A percentile compares a stretch with the other conserved stretches of the same genome.
These are phyloP conservation scores for Rugosomyces carneus DNA, from an alignment of 1,284 basidiomycete species.

Conservation along the genomic window DNA sequence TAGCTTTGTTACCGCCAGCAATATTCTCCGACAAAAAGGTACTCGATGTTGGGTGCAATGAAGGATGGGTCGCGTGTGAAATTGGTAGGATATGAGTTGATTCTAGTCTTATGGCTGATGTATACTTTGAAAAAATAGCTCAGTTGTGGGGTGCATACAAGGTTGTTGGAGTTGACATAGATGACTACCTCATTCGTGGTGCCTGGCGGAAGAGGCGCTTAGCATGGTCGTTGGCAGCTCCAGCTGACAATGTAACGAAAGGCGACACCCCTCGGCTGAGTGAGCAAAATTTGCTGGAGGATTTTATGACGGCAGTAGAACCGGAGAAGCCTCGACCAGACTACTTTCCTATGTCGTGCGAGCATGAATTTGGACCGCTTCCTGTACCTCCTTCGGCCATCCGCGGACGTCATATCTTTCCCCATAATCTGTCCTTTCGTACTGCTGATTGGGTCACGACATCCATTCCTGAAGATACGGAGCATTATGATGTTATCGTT, in stretches of 20 bases:
- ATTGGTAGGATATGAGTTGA: constrained; percentile 45
- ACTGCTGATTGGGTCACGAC: constrained; percentile 64
- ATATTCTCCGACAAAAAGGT: constrained; percentile 54
- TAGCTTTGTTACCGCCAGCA: constrained; percentile 47
- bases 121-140: constrained; percentile 34
- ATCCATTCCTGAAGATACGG: constrained; percentile 47
- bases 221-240: constrained; percentile 64
- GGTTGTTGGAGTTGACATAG: constrained; percentile 78
- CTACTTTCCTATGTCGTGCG: constrained; percentile 71
- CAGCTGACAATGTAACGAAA: constrained; percentile 14
- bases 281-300: constrained; percentile 18
- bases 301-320: constrained; percentile 17
- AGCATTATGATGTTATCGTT: constrained; percentile 65
- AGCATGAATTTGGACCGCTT: constrained; percentile 66
- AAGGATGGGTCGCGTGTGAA: constrained; percentile 77
- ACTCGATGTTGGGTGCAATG: constrained; percentile 80
- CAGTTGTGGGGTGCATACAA: constrained; percentile 53
- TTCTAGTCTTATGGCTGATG: neutral
- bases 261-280: constrained; percentile 1
- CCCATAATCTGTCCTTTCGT: constrained; percentile 69
- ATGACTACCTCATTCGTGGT: constrained; percentile 57
- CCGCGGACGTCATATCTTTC: constrained; percentile 43
- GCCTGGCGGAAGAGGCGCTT: constrained; percentile 66
- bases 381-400: constrained; percentile 48
- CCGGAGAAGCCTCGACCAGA: constrained; percentile 17